Evolutionary conservation across 495 filamentous ascomycete species (phyloP), one percentile per base, ranked within the genome.

Genomic region (Lentithecium fluviatile): DNA sequence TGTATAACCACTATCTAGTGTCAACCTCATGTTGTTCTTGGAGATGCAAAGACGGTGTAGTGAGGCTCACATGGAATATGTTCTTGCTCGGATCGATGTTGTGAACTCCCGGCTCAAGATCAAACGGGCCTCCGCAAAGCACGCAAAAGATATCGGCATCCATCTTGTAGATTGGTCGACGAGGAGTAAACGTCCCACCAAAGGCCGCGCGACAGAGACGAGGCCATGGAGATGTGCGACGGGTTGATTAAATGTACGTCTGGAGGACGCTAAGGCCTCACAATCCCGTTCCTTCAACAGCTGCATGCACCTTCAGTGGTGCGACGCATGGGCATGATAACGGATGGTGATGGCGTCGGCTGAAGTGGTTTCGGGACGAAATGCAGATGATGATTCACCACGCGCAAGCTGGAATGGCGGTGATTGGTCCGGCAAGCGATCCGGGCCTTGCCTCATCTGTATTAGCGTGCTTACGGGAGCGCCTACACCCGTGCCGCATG

Each of bases 81-180:
- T 3, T 12, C 19, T 23, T 17, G 2, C 42, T n/a, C 20, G 34
- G 32, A 21, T 43, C 36, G 17, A 54, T 54, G 19, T 43, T 54
- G 52, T 54, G 38, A 15, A 54, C 23, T 29, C 15, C 8, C 5
- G 6, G 19, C 34, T 54, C 52, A 7, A 54, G 36, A 4, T 43
- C 52, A 20, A 54, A 54, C 1, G 52, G 52, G 17, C 37, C 37
- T 6, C 52, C 52, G 17, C 52, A 54, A 15, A 54, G 29, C 1
- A 54, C 52, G 36, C 52, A 54, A 54, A 54, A 54, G n/a, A 54
- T 54, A 20, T 20, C 19, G 2, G 52, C 7, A 26, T 54, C 34
- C 52, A 54, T 54, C 2, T 11, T 40, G 32, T 6, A 26, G 49
- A 34, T 49, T 3, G 29, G 10, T 32, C 29, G 10, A 32, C 29